A percentile compares a stretch with the other conserved stretches of the same genome.
Conservation (phyloP, 2,329 filamentous ascomycete species). For the Arthrinium phaeospermum region DNA sequence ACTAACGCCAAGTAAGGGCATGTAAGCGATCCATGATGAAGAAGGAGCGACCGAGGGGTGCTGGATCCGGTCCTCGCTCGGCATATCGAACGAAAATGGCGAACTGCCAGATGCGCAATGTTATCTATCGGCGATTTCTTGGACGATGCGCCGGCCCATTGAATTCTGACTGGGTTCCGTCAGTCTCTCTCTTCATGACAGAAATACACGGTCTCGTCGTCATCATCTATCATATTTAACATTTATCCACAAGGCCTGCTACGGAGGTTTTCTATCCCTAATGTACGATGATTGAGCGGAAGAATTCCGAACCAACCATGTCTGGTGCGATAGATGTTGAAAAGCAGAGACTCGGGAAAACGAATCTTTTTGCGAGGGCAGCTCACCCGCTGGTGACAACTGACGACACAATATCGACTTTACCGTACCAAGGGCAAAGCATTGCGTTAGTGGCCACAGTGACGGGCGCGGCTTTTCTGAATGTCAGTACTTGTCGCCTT, state of each 20-base stretch:
- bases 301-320: too few species aligned
- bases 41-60: neutral
- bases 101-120: neutral
- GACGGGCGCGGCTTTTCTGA: constrained; percentile 61
- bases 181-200: neutral
- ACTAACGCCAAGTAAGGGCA: neutral
- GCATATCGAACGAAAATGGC: neutral
- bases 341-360: neutral
- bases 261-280: neutral
- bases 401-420: constrained; percentile 24
- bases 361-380: neutral
- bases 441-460: constrained; percentile 61
- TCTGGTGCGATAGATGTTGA: neutral
- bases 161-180: neutral
- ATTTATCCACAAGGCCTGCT: neutral
- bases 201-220: neutral
- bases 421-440: constrained; percentile 55
- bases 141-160: neutral
- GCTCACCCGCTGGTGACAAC: neutral
- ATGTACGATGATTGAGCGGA: neutral
- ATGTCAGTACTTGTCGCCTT: constrained; percentile 43
- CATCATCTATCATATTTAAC: neutral
- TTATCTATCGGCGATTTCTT: neutral
- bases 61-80: neutral
- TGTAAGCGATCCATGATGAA: neutral